phyloP scores from a whole-genome alignment of 768 basidiomycete genomes.

The Cystobasidiopsis lactophilus region DNA sequence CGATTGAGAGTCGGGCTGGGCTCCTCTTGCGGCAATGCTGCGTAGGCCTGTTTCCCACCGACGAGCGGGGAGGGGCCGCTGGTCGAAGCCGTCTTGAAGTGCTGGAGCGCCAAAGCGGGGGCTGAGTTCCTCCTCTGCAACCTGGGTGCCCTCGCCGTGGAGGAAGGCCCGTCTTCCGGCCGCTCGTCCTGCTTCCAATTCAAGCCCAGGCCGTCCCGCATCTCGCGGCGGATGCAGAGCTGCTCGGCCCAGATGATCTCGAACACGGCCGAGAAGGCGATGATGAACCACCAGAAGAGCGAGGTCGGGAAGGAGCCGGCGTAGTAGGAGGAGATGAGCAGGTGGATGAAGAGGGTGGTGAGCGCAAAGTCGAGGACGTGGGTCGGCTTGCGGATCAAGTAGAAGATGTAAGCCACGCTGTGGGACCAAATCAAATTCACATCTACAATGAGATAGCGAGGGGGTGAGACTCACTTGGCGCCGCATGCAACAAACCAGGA shows the following conservation, averaged over 20 bases:
- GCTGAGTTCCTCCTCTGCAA: too few relatives aligned
- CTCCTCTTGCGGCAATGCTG: too few relatives aligned
- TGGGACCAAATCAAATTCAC: conserved; percentile 20
- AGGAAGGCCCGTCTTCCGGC: conserved; percentile 1
- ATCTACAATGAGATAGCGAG: background rate
- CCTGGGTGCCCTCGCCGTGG: too few relatives aligned
- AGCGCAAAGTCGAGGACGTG: conserved; percentile 84
- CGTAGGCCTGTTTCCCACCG: too few relatives aligned
- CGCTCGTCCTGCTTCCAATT: conserved; percentile 10
- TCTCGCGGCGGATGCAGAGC: conserved; percentile 69
- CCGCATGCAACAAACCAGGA: conserved; percentile 66
- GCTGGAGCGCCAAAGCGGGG: too few relatives aligned
- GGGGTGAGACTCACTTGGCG: conserved; percentile 46
- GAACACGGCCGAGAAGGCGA: conserved; percentile 48
- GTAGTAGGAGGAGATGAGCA: conserved; percentile 84
- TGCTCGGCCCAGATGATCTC: conserved; percentile 63
- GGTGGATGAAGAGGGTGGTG: conserved; percentile 74
- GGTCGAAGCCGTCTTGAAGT: too few relatives aligned
- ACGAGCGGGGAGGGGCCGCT: too few relatives aligned
- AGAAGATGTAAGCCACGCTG: conserved; percentile 62
- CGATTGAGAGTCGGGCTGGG: too few relatives aligned
- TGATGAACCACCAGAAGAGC: conserved; percentile 72
- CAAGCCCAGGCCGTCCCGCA: conserved; percentile 44
- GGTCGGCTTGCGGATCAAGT: conserved; percentile 70
- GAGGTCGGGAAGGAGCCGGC: conserved; percentile 58